Conservation (phyloP, 139 green algal genomes). For the Chlorella sp. region DNA sequence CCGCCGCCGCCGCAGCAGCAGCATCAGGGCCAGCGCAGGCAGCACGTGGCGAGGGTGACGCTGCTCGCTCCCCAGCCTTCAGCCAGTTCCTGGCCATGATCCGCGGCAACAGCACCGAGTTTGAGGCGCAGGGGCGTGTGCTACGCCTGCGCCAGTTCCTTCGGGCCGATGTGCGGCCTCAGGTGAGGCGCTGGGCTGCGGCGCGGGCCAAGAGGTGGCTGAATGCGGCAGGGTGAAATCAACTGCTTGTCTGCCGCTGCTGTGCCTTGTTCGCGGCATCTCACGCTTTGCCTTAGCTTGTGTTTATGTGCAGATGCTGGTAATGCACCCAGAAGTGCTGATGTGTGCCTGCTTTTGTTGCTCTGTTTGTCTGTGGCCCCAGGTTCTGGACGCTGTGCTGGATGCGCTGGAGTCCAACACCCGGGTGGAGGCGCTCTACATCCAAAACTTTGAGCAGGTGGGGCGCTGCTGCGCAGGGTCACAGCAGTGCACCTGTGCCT, state of each 20-base stretch:
- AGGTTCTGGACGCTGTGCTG: conserved; percentile 63
- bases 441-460: conserved; percentile 66
- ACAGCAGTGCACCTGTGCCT: neutral
- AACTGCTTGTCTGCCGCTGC: too few species aligned
- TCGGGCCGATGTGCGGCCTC: conserved; percentile 23
- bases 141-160: conserved; percentile 72
- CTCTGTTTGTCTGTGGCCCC: too few species aligned
- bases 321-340: too few species aligned
- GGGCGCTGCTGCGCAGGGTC: neutral
- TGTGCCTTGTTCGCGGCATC: too few species aligned
- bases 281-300: too few species aligned
- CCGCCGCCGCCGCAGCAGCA: neutral
- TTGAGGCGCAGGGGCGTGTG: conserved; percentile 59
- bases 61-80: conserved; percentile 15
- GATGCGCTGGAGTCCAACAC: conserved; percentile 68
- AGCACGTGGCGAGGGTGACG: neutral
- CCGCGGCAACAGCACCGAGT: conserved; percentile 47
- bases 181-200: neutral
- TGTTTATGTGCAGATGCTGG: too few species aligned
- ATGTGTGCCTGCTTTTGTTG: too few species aligned
- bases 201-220: neutral
- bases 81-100: conserved; percentile 47
- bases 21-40: neutral
- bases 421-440: conserved; percentile 72
- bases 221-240: too few species aligned